These are phyloP conservation scores for Neoboletus brunneissimus DNA, from an alignment of 768 basidiomycete species.

Conservation along the genomic window DNA sequence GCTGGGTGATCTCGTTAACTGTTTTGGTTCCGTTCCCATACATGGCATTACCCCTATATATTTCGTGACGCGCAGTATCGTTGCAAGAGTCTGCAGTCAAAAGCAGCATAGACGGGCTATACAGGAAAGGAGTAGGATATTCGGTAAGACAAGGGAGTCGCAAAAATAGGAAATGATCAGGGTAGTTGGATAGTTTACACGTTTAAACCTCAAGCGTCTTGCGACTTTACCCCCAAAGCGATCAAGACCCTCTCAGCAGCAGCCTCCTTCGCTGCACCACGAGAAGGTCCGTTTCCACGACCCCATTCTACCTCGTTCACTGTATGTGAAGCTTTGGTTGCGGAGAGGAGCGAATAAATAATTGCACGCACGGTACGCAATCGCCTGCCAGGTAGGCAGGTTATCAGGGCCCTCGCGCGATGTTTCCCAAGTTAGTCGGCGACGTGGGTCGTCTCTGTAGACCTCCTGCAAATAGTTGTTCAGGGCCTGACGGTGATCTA, in stretches of 20 bases:
- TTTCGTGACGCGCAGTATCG: neutral
- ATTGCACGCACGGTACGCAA: slow-evolving; percentile 20
- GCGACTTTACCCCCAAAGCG: neutral
- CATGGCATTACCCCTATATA: slow-evolving; percentile 14
- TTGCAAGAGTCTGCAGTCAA: neutral
- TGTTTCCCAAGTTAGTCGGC: slow-evolving; percentile 18
- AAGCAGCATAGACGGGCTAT: neutral
- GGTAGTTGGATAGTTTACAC: too few relatives aligned
- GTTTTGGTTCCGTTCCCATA: slow-evolving; percentile 11
- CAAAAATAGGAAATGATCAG: neutral
- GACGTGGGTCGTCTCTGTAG: slow-evolving; percentile 13
- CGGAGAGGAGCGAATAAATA: neutral
- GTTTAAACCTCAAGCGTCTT: neutral
- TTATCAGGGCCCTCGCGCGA: slow-evolving; percentile 17
- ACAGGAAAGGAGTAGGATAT: neutral
- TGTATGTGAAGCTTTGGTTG: slow-evolving; percentile 3
- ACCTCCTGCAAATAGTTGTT: slow-evolving; percentile 23
- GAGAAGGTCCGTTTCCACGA: slow-evolving; percentile 16
- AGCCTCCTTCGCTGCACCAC: slow-evolving; percentile 22
- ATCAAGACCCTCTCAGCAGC: slow-evolving; percentile 20
- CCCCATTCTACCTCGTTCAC: slow-evolving; percentile 23
- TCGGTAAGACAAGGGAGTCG: neutral
- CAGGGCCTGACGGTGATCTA: slow-evolving; percentile 22
- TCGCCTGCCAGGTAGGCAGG: slow-evolving; percentile 23
- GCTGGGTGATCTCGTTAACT: slow-evolving; percentile 10